Evolutionary conservation across 2,329 filamentous ascomycete species (phyloP), one percentile per base, ranked within the genome.

Genomic region (Penicillium sp.): DNA sequence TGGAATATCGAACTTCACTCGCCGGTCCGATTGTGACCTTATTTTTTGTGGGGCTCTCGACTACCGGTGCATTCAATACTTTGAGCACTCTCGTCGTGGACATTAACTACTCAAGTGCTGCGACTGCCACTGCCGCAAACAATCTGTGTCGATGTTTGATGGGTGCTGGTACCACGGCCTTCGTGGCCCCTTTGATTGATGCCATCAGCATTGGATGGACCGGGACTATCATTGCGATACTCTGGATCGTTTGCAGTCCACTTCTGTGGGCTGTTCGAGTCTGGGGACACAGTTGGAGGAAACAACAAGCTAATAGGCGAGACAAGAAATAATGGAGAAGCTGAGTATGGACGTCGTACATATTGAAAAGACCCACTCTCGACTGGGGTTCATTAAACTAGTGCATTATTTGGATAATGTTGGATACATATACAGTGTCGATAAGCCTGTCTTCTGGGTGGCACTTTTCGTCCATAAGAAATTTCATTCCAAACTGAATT

Each of bases 51-150:
- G 47, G 72, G 49, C 25, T 76, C 67, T 33, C 58, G 57, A 70
- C 0, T 1, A 40, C 35, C n/a, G 35, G 35, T 20, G 35, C 18
- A 22, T 77, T 74, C 51, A 75, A 77, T 41, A 67, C 70, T 8
- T 61, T 76, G 8, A 79, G 72, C 41, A 78, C 78, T 0, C 60
- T 83, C 45, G 68, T 80, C 25, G 68, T 79, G 0, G 77, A 79
- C 59, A 67, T 76, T 12, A 57, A 69, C 45, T 43, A 57, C 5
- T 41, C 60, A 14, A 61, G 59, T 45, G 50, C 62, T 5, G 65
- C 66, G 1, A 64, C 65, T 1, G 61, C 64, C 2, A 55, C 56
- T 1, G 65, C 66, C 7, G 64, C 64, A 0, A 65, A 61, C 40
- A 68, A 68, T 33, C 49, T 67, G 2, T 54, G 61, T 25, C 58